A percentile compares a stretch with the other conserved stretches of the same genome.
phyloP scores from a whole-genome alignment of 2,329 filamentous ascomycete species.

The Rosellinia necatrix region DNA sequence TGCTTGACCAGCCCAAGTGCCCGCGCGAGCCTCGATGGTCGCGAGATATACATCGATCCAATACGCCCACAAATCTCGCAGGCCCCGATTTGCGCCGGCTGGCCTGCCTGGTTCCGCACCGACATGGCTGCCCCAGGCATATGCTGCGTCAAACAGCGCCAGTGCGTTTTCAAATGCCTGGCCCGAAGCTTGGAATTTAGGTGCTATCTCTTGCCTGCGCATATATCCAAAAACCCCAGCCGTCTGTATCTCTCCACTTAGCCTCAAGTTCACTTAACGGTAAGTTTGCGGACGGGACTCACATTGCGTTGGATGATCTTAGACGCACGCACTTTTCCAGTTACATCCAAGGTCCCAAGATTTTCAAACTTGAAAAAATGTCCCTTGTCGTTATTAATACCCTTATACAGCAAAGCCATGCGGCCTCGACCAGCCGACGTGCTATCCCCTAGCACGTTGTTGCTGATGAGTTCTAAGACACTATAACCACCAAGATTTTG shows the following conservation, averaged over 20 bases:
- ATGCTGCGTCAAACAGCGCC: neutral
- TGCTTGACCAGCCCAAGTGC: neutral
- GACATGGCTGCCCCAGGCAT: neutral
- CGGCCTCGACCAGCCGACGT: neutral
- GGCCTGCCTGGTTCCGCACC: neutral
- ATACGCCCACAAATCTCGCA: neutral
- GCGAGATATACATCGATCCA: neutral
- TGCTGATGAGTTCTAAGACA: neutral
- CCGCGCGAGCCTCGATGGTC: neutral
- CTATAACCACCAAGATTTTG: neutral
- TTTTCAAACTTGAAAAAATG: neutral
- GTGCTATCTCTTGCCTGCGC: neutral
- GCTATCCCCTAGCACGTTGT: neutral
- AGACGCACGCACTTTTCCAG: neutral
- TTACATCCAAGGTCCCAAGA: neutral
- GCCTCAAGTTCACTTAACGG: too few species aligned
- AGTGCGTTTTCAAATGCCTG: neutral
- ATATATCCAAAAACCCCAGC: neutral
- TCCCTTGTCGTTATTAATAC: neutral
- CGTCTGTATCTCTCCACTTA: neutral
- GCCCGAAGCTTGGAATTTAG: neutral
- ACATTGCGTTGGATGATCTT: neutral
- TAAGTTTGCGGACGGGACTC: neutral
- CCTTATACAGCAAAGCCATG: neutral
- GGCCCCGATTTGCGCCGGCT: neutral